Percentiles rank a stretch among this genome's conserved stretches.
phyloP scores from a whole-genome alignment of 192 early-diverging fungal species.

The Geranomyces variabilis region DNA sequence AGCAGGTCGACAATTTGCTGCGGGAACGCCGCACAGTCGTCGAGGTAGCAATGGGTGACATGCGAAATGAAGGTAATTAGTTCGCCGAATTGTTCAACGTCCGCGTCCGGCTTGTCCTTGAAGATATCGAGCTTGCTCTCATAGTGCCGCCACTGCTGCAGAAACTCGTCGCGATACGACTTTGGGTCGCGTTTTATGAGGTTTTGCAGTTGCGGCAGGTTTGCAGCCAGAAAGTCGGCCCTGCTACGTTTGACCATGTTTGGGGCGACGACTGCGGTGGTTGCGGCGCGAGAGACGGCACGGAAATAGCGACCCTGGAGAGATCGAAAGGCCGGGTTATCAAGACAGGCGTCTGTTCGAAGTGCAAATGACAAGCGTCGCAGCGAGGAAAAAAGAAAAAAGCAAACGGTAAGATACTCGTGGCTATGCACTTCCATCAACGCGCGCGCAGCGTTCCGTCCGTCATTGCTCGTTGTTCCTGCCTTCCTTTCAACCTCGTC shows the following conservation, averaged over 20 bases:
- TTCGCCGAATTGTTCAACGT: slow-evolving; percentile 81
- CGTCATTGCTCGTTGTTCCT: too few species aligned
- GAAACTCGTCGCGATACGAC: slow-evolving; percentile 94
- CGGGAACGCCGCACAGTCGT: slow-evolving; percentile 77
- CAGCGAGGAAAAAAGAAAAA: too few species aligned
- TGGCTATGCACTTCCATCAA: too few species aligned
- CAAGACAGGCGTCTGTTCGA: too few species aligned
- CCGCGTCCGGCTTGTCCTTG: slow-evolving; percentile 74
- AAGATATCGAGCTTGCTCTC: slow-evolving; percentile 86
- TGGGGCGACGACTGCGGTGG: too few species aligned
- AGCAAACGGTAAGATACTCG: too few species aligned
- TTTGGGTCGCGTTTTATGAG: slow-evolving; percentile 92
- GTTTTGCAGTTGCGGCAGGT: slow-evolving; percentile 98
- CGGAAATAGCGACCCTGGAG: too few species aligned
- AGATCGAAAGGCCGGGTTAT: too few species aligned
- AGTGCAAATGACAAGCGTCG: too few species aligned
- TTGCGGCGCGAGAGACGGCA: too few species aligned
- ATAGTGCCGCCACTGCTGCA: slow-evolving; percentile 91
- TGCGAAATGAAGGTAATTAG: slow-evolving; percentile 91
- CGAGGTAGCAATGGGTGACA: slow-evolving; percentile 83
- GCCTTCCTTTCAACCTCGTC: too few species aligned
- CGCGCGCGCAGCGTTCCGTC: too few species aligned
- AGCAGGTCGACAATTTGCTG: slow-evolving; percentile 83
- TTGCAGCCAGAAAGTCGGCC: slow-evolving; percentile 48
- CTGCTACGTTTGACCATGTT: slow-evolving; percentile 38